These are phyloP conservation scores for Neospora caninum DNA, from an alignment of 169 alveolate genomes.

Conservation along the genomic window DNA sequence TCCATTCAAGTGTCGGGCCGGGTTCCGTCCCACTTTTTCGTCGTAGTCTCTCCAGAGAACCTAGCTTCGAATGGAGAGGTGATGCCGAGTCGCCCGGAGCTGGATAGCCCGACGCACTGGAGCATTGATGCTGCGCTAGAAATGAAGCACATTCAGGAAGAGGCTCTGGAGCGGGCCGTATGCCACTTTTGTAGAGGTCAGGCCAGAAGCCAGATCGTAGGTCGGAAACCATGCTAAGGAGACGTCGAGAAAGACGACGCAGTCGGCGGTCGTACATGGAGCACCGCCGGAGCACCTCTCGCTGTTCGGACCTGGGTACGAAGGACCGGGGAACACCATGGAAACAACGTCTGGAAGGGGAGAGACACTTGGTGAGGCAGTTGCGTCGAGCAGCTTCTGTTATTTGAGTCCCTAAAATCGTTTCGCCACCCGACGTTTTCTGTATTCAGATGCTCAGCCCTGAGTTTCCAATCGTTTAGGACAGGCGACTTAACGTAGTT, in stretches of 20 bases:
- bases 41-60: too few relatives aligned
- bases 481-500: too few relatives aligned
- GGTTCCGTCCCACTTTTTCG: too few relatives aligned
- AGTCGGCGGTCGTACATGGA: constrained; percentile 10
- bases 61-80: too few relatives aligned
- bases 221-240: constrained; percentile 8
- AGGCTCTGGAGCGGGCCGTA: neutral
- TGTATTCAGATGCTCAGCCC: too few relatives aligned
- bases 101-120: neutral
- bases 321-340: neutral
- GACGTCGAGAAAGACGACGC: neutral
- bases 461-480: too few relatives aligned
- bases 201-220: constrained; percentile 18
- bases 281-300: constrained; percentile 3
- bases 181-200: neutral
- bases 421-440: too few relatives aligned
- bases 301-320: constrained; percentile 1
- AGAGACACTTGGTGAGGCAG: neutral
- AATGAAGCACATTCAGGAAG: neutral
- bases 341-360: neutral
- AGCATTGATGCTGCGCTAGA: neutral
- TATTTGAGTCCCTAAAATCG: too few relatives aligned
- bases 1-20: too few relatives aligned
- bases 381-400: too few relatives aligned
- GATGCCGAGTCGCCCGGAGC: too few relatives aligned